A percentile compares a stretch with the other conserved stretches of the same genome.
Conservation (phyloP, 805 yeast species). For the Peterozyma xylosa region DNA sequence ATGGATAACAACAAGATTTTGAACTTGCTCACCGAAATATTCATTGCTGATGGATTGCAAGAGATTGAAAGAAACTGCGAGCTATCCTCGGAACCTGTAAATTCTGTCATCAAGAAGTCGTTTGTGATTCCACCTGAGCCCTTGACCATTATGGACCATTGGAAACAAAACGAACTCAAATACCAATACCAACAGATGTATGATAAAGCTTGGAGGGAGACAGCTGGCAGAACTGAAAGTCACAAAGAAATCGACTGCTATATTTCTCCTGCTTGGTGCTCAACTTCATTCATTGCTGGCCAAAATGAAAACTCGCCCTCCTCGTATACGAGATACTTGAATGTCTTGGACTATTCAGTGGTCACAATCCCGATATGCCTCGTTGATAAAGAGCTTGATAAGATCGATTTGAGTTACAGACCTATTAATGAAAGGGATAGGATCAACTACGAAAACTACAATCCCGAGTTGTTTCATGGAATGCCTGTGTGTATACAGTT, state of each 20-base stretch:
- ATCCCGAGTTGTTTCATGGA: conserved; percentile 36
- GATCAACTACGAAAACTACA: conserved; percentile 29
- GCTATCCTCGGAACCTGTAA: conserved; percentile 25
- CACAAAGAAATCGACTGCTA: conserved; percentile 30
- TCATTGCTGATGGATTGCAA: conserved; percentile 26
- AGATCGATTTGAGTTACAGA: conserved; percentile 13
- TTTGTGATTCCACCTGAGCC: conserved; percentile 15
- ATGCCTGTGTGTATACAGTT: conserved; percentile 54
- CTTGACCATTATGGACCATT: conserved; percentile 17
- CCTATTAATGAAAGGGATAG: conserved; percentile 25
- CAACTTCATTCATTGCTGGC: conserved; percentile 11
- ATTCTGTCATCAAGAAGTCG: conserved; percentile 20
- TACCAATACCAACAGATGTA: conserved; percentile 18
- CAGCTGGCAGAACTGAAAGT: conserved; percentile 19
- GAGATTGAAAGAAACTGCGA: conserved; percentile 20
- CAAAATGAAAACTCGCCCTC: conserved; percentile 1
- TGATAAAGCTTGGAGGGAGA: conserved; percentile 21
- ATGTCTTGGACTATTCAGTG: conserved; percentile 8
- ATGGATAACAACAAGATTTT: conserved; percentile 20
- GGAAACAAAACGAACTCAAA: conserved; percentile 27
- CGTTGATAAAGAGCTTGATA: conserved; percentile 23
- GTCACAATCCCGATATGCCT: conserved; percentile 7
- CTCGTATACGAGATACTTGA: conserved; percentile 5
- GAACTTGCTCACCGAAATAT: conserved; percentile 18
- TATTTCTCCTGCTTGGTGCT: conserved; percentile 29